Evolutionary conservation across 2,329 filamentous ascomycete genomes (phyloP).

Genomic region (Aureobasidium lini): DNA sequence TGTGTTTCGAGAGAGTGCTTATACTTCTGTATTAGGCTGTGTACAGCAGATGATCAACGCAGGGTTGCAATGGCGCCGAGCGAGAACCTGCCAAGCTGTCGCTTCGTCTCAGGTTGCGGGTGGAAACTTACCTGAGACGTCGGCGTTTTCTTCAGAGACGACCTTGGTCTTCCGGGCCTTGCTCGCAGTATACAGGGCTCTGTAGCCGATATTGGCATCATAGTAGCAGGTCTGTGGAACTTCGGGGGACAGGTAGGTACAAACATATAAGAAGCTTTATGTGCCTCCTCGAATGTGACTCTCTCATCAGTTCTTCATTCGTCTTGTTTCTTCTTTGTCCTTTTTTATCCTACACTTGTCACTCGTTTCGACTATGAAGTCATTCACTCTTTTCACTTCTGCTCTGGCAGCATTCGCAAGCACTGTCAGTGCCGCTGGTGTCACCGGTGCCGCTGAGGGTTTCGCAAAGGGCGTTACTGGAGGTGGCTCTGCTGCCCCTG

Average conservation of each 20-base stretch:
- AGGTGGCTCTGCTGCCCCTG: slow-evolving; percentile 47
- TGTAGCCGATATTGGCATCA: slow-evolving; percentile 4
- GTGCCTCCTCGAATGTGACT: not conserved
- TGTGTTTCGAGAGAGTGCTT: too few relatives aligned
- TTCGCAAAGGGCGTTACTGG: slow-evolving; percentile 52
- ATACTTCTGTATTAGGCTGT: not conserved
- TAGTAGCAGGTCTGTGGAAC: not conserved
- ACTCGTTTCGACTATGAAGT: slow-evolving; percentile 21
- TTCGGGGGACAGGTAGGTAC: not conserved
- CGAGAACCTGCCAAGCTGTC: slow-evolving; percentile 1
- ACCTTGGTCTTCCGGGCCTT: not conserved
- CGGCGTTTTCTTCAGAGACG: slow-evolving; percentile 2
- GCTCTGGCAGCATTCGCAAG: slow-evolving; percentile 19
- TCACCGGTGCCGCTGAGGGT: slow-evolving; percentile 36
- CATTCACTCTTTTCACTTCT: slow-evolving; percentile 17
- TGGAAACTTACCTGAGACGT: slow-evolving; percentile 11
- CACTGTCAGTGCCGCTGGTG: slow-evolving; percentile 21
- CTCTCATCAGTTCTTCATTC: slow-evolving; percentile 4
- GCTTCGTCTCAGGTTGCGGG: slow-evolving; percentile 2
- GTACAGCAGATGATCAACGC: not conserved
- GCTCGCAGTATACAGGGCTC: not conserved
- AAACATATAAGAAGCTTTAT: not conserved
- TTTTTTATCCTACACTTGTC: not conserved
- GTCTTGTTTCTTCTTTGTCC: not conserved
- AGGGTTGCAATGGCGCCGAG: not conserved